A percentile compares a stretch with the other conserved stretches of the same genome.
phyloP scores from a whole-genome alignment of 129 eudicot genomes.

The Flaveria ramosissima region DNA sequence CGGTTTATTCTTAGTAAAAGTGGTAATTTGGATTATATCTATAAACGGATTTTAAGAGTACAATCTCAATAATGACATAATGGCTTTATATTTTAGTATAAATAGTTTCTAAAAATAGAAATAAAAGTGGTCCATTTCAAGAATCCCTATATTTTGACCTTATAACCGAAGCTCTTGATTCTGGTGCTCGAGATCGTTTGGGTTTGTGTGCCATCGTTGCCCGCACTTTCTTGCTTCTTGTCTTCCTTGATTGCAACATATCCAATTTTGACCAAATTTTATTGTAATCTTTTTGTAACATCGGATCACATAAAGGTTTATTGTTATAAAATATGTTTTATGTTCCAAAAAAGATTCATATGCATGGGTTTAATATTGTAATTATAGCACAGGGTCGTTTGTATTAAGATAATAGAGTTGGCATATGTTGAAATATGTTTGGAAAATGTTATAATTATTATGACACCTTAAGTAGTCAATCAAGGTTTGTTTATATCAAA shows the following conservation, averaged over 20 bases:
- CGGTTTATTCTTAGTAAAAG: neutral
- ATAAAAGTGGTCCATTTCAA: slow-evolving; percentile 16
- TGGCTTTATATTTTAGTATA: neutral
- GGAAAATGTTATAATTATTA: too few species aligned
- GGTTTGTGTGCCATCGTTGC: slow-evolving; percentile 28
- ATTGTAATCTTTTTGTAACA: slow-evolving; percentile 25
- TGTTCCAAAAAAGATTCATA: slow-evolving; percentile 21
- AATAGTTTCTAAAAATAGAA: slow-evolving; percentile 18
- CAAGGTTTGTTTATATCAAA: neutral
- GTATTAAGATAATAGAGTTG: too few species aligned
- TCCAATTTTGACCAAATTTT: slow-evolving; percentile 11
- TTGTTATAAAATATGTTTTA: neutral
- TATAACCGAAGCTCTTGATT: slow-evolving; percentile 30
- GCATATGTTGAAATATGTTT: too few species aligned
- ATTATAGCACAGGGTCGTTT: too few species aligned
- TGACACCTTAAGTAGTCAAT: neutral
- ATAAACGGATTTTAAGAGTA: slow-evolving; percentile 1
- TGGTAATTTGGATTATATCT: neutral
- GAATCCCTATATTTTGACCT: slow-evolving; percentile 31
- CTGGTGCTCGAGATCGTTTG: slow-evolving; percentile 27
- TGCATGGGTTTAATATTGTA: neutral
- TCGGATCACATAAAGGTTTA: slow-evolving; percentile 39
- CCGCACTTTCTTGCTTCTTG: slow-evolving; percentile 29
- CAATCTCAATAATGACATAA: slow-evolving; percentile 18
- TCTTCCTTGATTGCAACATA: slow-evolving; percentile 27